phyloP scores from a whole-genome alignment of 2,329 filamentous ascomycete species.

The Capronia epimyces region DNA sequence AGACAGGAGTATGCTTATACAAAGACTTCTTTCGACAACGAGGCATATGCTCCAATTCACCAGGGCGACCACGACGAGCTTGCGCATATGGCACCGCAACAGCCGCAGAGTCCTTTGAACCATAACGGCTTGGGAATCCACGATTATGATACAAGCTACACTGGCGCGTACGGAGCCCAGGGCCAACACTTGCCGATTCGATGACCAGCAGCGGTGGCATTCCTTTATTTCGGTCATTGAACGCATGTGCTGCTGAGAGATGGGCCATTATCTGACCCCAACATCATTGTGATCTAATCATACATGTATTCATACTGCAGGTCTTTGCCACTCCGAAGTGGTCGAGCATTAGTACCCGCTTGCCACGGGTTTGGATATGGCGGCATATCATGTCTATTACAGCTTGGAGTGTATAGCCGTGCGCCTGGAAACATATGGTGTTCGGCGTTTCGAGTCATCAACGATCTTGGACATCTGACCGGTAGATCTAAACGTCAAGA shows the following conservation, averaged over 20 bases:
- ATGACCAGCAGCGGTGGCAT: slow-evolving; percentile 18
- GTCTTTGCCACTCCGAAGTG: too few species aligned
- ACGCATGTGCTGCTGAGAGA: too few species aligned
- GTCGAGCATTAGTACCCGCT: too few species aligned
- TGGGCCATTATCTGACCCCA: too few species aligned
- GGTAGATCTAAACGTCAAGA: too few species aligned
- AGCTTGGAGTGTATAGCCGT: background rate
- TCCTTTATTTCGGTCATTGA: background rate
- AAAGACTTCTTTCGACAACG: slow-evolving; percentile 44
- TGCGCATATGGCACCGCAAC: slow-evolving; percentile 27
- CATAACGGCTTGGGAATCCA: slow-evolving; percentile 33
- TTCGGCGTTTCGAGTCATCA: background rate
- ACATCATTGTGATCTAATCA: too few species aligned
- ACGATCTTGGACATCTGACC: too few species aligned
- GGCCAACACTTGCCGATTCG: slow-evolving; percentile 19
- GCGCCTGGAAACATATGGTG: background rate
- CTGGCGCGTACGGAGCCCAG: slow-evolving; percentile 33
- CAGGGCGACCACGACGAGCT: slow-evolving; percentile 43
- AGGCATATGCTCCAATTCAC: slow-evolving; percentile 49
- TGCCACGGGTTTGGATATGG: too few species aligned
- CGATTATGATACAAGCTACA: slow-evolving; percentile 41
- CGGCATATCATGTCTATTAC: background rate
- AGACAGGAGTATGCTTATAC: slow-evolving; percentile 41
- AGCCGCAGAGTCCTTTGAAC: slow-evolving; percentile 34
- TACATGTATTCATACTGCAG: too few species aligned